These are phyloP conservation scores for Tricholoma sp. DNA, from an alignment of 768 basidiomycete genomes.

Conservation along the genomic window DNA sequence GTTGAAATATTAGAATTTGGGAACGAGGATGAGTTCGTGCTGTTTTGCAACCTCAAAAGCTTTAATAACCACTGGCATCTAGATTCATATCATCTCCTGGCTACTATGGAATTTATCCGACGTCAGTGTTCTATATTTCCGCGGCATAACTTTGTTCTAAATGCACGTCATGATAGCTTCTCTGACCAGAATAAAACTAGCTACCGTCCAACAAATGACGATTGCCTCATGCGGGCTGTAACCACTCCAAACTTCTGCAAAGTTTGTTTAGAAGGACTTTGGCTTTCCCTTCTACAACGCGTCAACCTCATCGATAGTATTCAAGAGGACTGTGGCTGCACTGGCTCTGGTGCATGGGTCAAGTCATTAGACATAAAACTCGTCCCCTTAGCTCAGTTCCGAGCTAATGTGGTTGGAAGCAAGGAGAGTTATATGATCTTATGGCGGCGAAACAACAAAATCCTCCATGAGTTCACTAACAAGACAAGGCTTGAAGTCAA, in stretches of 20 bases:
- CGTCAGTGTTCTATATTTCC: slow-evolving; percentile 38
- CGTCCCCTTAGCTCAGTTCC: slow-evolving; percentile 58
- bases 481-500: slow-evolving; percentile 41
- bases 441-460: slow-evolving; percentile 48
- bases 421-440: slow-evolving; percentile 48
- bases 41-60: background rate
- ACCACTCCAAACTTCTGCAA: slow-evolving; percentile 69
- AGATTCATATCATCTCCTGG: slow-evolving; percentile 59
- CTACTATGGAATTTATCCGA: slow-evolving; percentile 67
- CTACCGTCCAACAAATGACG: slow-evolving; percentile 80
- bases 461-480: slow-evolving; percentile 44
- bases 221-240: slow-evolving; percentile 77
- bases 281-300: slow-evolving; percentile 57
- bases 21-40: slow-evolving; percentile 48
- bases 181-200: slow-evolving; percentile 59
- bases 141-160: background rate
- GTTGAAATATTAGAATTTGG: slow-evolving; percentile 74
- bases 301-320: slow-evolving; percentile 60
- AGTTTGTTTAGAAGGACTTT: slow-evolving; percentile 69
- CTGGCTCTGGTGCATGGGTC: slow-evolving; percentile 7
- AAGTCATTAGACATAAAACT: slow-evolving; percentile 44
- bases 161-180: slow-evolving; percentile 37
- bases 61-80: background rate
- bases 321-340: slow-evolving; percentile 31
- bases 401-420: slow-evolving; percentile 19